phyloP scores from a whole-genome alignment of 495 filamentous ascomycete species.

The Lasiosphaeria miniovina region DNA sequence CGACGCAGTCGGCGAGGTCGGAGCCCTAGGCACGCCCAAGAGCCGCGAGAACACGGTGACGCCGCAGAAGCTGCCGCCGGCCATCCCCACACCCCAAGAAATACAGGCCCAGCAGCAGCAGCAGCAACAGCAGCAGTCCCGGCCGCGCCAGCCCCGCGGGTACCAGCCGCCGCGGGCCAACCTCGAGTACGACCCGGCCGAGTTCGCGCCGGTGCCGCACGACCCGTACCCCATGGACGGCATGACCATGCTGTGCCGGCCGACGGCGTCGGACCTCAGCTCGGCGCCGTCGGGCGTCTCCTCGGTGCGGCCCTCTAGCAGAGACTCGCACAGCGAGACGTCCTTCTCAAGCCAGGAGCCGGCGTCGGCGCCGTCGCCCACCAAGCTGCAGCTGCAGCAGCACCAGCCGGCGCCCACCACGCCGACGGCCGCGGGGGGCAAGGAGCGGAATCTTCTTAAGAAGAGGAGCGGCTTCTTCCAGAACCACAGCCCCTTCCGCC shows the following conservation, averaged over 20 bases:
- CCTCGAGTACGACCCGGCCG: slow-evolving; percentile 52
- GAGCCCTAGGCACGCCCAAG: slow-evolving; percentile 40
- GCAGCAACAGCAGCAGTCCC: slow-evolving; percentile 17
- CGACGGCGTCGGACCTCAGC: slow-evolving; percentile 79
- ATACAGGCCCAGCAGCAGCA: slow-evolving; percentile 12
- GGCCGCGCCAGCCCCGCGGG: slow-evolving; percentile 15
- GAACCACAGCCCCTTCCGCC: slow-evolving; percentile 82
- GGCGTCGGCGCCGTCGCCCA: slow-evolving; percentile 27
- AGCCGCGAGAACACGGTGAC: slow-evolving; percentile 54
- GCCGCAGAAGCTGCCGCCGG: slow-evolving; percentile 44
- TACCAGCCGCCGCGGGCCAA: slow-evolving; percentile 31
- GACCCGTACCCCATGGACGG: slow-evolving; percentile 95
- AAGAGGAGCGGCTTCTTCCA: slow-evolving; percentile 90
- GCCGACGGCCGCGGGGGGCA: slow-evolving; percentile 30
- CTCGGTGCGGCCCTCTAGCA: slow-evolving; percentile 74
- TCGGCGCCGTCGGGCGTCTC: slow-evolving; percentile 59
- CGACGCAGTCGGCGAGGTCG: slow-evolving; percentile 44
- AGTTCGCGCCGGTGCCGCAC: slow-evolving; percentile 72
- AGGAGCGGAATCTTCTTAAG: slow-evolving; percentile 70
- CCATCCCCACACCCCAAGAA: slow-evolving; percentile 7
- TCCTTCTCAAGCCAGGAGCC: slow-evolving; percentile 84
- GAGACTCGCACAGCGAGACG: slow-evolving; percentile 89
- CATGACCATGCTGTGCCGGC: slow-evolving; percentile 98
- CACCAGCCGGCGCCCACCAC: slow-evolving; percentile 34
- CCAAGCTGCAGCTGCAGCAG: slow-evolving; percentile 35